Evolutionary conservation across 306 rosid genomes (phyloP), one percentile per base, ranked within the genome.

Genomic region (Ceratonia siliqua): DNA sequence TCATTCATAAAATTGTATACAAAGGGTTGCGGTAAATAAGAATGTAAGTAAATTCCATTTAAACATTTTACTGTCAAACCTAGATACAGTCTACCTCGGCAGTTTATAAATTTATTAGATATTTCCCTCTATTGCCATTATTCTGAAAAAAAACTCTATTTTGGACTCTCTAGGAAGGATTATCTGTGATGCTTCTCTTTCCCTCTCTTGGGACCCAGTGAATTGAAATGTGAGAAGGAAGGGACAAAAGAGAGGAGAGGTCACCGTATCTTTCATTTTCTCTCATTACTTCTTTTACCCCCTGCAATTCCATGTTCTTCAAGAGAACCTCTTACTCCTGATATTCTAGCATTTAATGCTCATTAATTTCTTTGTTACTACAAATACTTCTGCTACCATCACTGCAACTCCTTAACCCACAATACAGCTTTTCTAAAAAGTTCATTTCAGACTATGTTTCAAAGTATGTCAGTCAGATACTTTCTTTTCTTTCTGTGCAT

Each of bases 221-320:
- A 66, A 79, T 68, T 68, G 82, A 82, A 75, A 80, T 73, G 79
- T 73, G 72, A 62, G 28, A 68, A 77, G 66, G 58, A 82, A 79
- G 81, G 70, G 84, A 62, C 79, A 80, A 52, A 64, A 53, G 66
- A 64, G 76, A 65, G 68, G 85, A 69, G 85, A n/a, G n/a, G 78
- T 83, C 67, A 83, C 85, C 87, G 70, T 77, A 57, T 79, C 78
- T 75, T 73, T n/a, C 68, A 53, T 82, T 80, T 74, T 72, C 74
- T 67, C 72, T 62, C 56, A 76, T 74, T 61, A 72, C 87, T 79
- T 72, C 86, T 71, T 52, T 78, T 75, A 66, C 55, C 69, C n/a
- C 89, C 73, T 84, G 74, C 88, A 81, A 38, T n/a, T n/a, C n/a
- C n/a, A n/a, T 85, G 90, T 90, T 90, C 90, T 50, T 8, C 79